A percentile compares a stretch with the other conserved stretches of the same genome.
Evolutionary conservation across 306 rosid species (phyloP).

Genomic region (Cajanus cajan): DNA sequence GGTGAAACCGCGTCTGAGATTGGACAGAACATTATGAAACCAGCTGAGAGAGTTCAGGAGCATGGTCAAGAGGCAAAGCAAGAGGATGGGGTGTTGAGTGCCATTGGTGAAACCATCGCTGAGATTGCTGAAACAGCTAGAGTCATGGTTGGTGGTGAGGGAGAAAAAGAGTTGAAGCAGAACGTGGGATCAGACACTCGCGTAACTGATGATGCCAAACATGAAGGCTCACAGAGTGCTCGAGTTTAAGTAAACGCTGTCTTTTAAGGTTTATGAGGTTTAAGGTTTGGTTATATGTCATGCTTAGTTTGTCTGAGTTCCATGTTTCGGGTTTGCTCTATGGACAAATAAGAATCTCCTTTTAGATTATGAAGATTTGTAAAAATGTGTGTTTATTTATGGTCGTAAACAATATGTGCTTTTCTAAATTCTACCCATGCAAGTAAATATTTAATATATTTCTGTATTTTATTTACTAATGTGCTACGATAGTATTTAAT

Average conservation of each 20-base stretch:
- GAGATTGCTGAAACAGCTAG: constrained; percentile 69
- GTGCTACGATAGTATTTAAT: neutral
- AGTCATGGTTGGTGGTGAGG: constrained; percentile 50
- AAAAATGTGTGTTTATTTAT: neutral
- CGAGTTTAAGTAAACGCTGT: neutral
- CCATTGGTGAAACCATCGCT: constrained; percentile 61
- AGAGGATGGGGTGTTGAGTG: constrained; percentile 44
- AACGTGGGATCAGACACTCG: neutral
- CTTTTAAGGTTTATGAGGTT: neutral
- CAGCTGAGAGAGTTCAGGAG: constrained; percentile 28
- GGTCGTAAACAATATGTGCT: neutral
- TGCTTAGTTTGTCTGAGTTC: neutral
- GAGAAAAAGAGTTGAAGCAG: neutral
- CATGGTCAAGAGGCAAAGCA: neutral
- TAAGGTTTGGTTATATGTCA: neutral
- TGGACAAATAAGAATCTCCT: constrained; percentile 27
- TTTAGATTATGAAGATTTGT: neutral
- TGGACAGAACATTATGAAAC: constrained; percentile 19
- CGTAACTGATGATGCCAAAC: constrained; percentile 2
- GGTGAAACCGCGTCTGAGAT: constrained; percentile 44
- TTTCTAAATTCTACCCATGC: neutral
- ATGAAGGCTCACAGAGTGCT: neutral
- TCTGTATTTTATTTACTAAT: neutral
- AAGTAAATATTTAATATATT: neutral
- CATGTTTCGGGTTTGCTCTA: constrained; percentile 8